Conservation (phyloP, 106 monocot species). For the Dendrobium officinale region DNA sequence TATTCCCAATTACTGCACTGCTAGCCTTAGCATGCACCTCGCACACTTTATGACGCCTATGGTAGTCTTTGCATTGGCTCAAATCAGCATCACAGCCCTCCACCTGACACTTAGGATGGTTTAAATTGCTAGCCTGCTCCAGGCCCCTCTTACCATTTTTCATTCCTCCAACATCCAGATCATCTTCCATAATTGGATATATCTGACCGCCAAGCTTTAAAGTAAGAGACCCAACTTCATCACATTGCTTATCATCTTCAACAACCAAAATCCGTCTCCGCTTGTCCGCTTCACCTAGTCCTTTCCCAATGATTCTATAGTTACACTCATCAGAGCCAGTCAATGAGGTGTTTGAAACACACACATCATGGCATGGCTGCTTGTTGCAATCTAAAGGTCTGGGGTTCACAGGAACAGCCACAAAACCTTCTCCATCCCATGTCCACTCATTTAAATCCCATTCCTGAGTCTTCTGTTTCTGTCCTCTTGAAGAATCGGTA, state of each 20-base stretch:
- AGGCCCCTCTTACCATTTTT: slow-evolving; percentile 36
- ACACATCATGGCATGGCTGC: slow-evolving; percentile 16
- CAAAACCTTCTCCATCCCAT: slow-evolving; percentile 49
- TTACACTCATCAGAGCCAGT: slow-evolving; percentile 24
- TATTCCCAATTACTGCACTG: slow-evolving; percentile 35
- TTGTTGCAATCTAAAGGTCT: slow-evolving; percentile 28
- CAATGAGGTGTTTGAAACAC: slow-evolving; percentile 12
- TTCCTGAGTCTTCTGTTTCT: slow-evolving; percentile 27
- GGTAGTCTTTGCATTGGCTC: slow-evolving; percentile 46
- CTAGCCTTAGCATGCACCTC: slow-evolving; percentile 59
- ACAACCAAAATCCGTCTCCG: slow-evolving; percentile 23
- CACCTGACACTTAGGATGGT: slow-evolving; percentile 37
- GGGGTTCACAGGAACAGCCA: slow-evolving; percentile 30
- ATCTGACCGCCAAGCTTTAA: slow-evolving; percentile 38
- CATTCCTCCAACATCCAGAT: slow-evolving; percentile 10
- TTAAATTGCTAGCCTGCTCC: slow-evolving; percentile 14
- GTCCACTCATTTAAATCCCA: slow-evolving; percentile 65
- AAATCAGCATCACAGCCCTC: slow-evolving; percentile 48
- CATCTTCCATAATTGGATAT: slow-evolving; percentile 19
- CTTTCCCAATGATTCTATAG: slow-evolving; percentile 8
- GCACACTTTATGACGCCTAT: slow-evolving; percentile 66
- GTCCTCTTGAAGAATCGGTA: slow-evolving; percentile 16
- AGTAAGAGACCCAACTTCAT: slow-evolving; percentile 28
- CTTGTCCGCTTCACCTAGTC: slow-evolving; percentile 26
- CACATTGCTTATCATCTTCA: slow-evolving; percentile 22